Percentiles rank a stretch among this genome's conserved stretches.
phyloP scores from a whole-genome alignment of 2,329 filamentous ascomycete genomes.

The Trichocomaceae sp. region DNA sequence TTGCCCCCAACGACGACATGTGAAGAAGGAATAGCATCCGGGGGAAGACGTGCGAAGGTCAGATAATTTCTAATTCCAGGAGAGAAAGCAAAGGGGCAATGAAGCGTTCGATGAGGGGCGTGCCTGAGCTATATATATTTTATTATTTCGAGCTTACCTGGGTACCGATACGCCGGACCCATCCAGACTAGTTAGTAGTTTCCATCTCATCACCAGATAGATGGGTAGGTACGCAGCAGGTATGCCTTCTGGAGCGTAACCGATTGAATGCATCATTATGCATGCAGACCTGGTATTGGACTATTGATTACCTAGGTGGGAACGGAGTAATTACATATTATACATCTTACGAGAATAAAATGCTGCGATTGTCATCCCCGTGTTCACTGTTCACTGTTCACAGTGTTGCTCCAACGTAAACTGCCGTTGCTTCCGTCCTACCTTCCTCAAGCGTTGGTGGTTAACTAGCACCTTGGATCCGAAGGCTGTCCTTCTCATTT shows the following conservation, averaged over 20 bases:
- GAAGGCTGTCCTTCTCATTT: neutral
- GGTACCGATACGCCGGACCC: conserved; percentile 2
- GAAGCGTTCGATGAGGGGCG: neutral
- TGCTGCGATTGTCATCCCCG: neutral
- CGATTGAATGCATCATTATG: neutral
- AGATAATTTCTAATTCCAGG: neutral
- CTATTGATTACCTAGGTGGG: too few species aligned
- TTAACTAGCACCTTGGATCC: neutral
- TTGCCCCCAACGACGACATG: neutral
- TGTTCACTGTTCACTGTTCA: neutral
- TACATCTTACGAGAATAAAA: neutral
- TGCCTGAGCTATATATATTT: conserved; percentile 1
- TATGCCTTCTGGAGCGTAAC: neutral
- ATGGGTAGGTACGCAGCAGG: neutral
- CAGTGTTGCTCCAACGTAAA: neutral
- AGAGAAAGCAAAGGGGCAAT: neutral
- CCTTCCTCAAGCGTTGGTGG: neutral
- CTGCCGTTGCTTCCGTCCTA: neutral
- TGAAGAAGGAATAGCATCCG: neutral
- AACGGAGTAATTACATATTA: neutral
- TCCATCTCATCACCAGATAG: neutral
- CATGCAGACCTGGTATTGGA: neutral
- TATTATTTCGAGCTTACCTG: neutral
- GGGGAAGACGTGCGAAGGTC: neutral
- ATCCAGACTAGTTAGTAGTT: conserved; percentile 1